Evolutionary conservation across 2,329 filamentous ascomycete genomes (phyloP).

Genomic region (Waltergamsia citrina): DNA sequence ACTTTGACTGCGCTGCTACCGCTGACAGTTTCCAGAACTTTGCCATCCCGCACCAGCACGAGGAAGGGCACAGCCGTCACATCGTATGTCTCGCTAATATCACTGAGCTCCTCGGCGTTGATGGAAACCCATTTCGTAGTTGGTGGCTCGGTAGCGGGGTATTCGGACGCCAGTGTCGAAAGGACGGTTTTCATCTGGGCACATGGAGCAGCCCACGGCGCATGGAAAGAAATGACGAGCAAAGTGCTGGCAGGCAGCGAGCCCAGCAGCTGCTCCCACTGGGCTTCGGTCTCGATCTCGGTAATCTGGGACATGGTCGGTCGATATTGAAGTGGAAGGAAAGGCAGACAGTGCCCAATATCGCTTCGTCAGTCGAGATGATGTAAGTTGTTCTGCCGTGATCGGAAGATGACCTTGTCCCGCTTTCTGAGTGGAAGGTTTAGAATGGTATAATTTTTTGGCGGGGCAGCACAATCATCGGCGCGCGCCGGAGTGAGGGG

Average conservation of each 20-base stretch:
- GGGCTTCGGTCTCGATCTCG: slow-evolving; percentile 64
- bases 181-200: slow-evolving; percentile 88
- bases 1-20: slow-evolving; percentile 86
- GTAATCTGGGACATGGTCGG: slow-evolving; percentile 63
- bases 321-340: not conserved
- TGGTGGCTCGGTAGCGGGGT: slow-evolving; percentile 57
- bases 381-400: too few species aligned
- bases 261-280: slow-evolving; percentile 61
- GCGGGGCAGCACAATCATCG: slow-evolving; percentile 3
- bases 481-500: not conserved
- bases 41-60: slow-evolving; percentile 66
- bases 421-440: slow-evolving; percentile 1
- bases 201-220: slow-evolving; percentile 93
- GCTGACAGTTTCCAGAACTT: slow-evolving; percentile 75
- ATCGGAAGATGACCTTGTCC: too few species aligned
- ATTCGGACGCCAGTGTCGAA: slow-evolving; percentile 75
- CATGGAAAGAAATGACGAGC: slow-evolving; percentile 86
- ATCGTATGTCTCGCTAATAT: slow-evolving; percentile 86
- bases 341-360: not conserved
- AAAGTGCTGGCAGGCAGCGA: slow-evolving; percentile 61
- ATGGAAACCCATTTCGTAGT: slow-evolving; percentile 77
- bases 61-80: slow-evolving; percentile 92
- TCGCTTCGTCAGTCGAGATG: too few species aligned
- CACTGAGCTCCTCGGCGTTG: slow-evolving; percentile 89
- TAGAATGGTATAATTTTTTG: slow-evolving; percentile 3